These are phyloP conservation scores for Lolium perenne DNA, from an alignment of 176 grass and related monocot genomes.

Conservation along the genomic window DNA sequence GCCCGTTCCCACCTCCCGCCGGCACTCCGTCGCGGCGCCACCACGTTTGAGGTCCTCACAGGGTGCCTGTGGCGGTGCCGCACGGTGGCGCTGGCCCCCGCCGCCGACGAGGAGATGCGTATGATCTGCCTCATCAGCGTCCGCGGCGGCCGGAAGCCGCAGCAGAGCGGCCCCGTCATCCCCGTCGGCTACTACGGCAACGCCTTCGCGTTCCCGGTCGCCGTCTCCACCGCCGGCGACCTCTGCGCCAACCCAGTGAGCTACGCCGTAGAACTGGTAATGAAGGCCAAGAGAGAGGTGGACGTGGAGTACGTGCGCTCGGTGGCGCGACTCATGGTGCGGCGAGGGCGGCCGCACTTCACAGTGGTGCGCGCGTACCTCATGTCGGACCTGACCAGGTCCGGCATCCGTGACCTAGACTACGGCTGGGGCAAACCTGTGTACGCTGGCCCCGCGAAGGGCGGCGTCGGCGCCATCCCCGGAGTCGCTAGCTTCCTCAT, in stretches of 20 bases:
- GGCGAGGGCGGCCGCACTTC: too few species aligned
- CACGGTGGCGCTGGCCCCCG: conserved; percentile 55
- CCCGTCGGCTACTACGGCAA: conserved; percentile 78
- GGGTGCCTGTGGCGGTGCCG: conserved; percentile 75
- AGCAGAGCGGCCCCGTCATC: not conserved
- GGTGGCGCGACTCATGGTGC: too few species aligned
- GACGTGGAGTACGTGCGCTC: too few species aligned
- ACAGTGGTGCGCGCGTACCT: too few species aligned
- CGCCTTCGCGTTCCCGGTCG: not conserved
- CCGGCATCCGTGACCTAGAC: too few species aligned
- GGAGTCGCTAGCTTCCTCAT: too few species aligned
- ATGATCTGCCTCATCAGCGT: conserved; percentile 67
- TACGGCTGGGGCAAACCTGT: too few species aligned
- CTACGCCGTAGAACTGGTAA: too few species aligned
- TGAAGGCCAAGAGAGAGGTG: too few species aligned
- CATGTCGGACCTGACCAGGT: too few species aligned
- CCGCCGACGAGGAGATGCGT: conserved; percentile 72
- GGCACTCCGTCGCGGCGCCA: conserved; percentile 35
- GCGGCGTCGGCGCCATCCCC: too few species aligned
- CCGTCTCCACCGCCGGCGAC: conserved; percentile 48
- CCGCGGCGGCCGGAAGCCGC: conserved; percentile 34
- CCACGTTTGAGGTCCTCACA: conserved; percentile 79
- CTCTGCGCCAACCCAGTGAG: conserved; percentile 18
- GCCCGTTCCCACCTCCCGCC: conserved; percentile 43
- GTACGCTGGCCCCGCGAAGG: too few species aligned